A percentile compares a stretch with the other conserved stretches of the same genome.
These are phyloP conservation scores for Aristolochia fimbriata DNA, from an alignment of 164 flowering plant species.

Conservation along the genomic window DNA sequence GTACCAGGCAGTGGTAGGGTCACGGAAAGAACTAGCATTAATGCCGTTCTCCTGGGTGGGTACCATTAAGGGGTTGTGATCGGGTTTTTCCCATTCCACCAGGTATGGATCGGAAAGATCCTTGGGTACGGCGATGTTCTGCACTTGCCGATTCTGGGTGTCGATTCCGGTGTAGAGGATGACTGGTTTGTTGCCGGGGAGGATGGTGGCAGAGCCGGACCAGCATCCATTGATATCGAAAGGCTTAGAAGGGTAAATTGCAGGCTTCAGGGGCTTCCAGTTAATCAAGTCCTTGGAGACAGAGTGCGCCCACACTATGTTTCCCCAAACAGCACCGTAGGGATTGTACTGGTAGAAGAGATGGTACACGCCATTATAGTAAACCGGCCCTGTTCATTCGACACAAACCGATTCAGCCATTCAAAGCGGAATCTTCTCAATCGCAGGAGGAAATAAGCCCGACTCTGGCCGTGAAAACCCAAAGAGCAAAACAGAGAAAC, in stretches of 20 bases:
- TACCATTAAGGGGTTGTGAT: conserved; percentile 28
- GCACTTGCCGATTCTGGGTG: conserved; percentile 21
- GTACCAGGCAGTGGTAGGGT: conserved; percentile 42
- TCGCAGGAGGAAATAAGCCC: too few relatives aligned
- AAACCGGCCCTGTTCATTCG: conserved; percentile 24
- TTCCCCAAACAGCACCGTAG: conserved; percentile 35
- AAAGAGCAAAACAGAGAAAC: neutral
- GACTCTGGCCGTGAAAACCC: too few relatives aligned
- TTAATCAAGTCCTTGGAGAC: conserved; percentile 38
- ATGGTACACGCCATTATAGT: conserved; percentile 29
- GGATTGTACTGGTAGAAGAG: conserved; percentile 39
- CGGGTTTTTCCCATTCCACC: conserved; percentile 31
- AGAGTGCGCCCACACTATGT: conserved; percentile 51
- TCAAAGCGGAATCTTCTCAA: too few relatives aligned
- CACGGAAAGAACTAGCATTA: conserved; percentile 25
- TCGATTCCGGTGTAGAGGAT: conserved; percentile 45
- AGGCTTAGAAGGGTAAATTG: conserved; percentile 25
- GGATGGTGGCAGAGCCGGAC: conserved; percentile 50
- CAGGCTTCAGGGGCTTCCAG: conserved; percentile 31
- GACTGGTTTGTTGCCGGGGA: conserved; percentile 29
- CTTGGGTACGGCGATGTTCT: conserved; percentile 37
- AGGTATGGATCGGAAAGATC: conserved; percentile 37
- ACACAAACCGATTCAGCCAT: neutral
- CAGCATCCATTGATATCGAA: conserved; percentile 36
- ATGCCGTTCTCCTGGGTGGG: conserved; percentile 12